phyloP scores from a whole-genome alignment of 345 rosid species.

The Durio zibethinus region DNA sequence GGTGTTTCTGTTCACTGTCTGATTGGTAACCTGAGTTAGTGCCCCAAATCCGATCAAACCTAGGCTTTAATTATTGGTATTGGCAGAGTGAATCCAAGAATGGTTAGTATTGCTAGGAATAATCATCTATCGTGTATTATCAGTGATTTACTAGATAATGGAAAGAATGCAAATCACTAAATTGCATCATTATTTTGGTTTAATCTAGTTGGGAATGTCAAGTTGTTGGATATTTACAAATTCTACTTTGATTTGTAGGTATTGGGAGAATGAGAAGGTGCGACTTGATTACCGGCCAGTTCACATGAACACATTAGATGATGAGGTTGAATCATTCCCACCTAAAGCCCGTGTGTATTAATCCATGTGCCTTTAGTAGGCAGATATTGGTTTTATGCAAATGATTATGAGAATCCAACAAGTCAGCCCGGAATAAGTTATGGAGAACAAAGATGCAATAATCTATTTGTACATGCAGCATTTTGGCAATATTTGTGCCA shows the following conservation, averaged over 20 bases:
- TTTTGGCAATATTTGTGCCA: conserved; percentile 23
- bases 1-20: neutral
- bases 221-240: neutral
- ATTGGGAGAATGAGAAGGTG: conserved; percentile 93
- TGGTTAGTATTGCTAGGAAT: neutral
- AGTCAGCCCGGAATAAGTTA: conserved; percentile 9
- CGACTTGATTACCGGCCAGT: conserved; percentile 91
- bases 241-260: conserved; percentile 38
- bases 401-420: neutral
- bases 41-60: neutral
- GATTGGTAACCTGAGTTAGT: neutral
- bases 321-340: conserved; percentile 81
- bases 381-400: neutral
- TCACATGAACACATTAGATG: conserved; percentile 91
- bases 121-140: neutral
- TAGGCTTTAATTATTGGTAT: neutral
- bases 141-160: neutral
- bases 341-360: conserved; percentile 98
- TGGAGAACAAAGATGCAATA: conserved; percentile 26
- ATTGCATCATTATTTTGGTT: neutral
- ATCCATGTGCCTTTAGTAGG: conserved; percentile 13
- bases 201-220: neutral
- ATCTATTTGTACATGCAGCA: conserved; percentile 21
- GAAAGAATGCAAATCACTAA: neutral
- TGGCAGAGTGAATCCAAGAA: neutral